These are phyloP conservation scores for Crepidotus variabilis DNA, from an alignment of 768 basidiomycete species.

Conservation along the genomic window DNA sequence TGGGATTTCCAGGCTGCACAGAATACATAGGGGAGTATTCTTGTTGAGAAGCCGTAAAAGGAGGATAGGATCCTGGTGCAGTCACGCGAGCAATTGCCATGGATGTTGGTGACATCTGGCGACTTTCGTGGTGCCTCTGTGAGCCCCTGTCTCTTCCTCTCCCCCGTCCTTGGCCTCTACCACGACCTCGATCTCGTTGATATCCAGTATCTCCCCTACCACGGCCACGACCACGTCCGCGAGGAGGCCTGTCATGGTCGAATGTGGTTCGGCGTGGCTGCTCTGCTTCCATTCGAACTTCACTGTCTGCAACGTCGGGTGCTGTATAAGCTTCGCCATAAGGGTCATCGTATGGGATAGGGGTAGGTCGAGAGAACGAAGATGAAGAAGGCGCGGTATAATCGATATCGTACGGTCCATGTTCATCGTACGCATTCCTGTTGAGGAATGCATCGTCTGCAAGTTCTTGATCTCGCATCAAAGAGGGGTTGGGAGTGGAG, in stretches of 20 bases:
- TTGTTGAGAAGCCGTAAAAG: not conserved
- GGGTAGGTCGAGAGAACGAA: constrained; percentile 54
- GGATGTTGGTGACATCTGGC: constrained; percentile 40
- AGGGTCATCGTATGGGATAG: constrained; percentile 78
- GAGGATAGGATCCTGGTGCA: constrained; percentile 18
- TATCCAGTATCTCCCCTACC: constrained; percentile 6
- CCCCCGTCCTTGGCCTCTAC: constrained; percentile 23
- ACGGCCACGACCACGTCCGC: constrained; percentile 11
- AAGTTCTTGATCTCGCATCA: constrained; percentile 54
- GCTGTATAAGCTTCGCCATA: constrained; percentile 49
- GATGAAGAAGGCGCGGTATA: constrained; percentile 34
- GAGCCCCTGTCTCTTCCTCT: constrained; percentile 36
- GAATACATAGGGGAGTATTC: constrained; percentile 9
- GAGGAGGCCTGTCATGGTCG: not conserved
- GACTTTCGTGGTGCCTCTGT: constrained; percentile 21
- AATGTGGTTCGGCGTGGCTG: not conserved
- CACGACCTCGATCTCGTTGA: constrained; percentile 30
- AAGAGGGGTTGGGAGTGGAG: constrained; percentile 50
- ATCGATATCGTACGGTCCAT: constrained; percentile 68
- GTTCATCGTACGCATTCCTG: constrained; percentile 61
- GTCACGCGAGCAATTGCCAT: constrained; percentile 42
- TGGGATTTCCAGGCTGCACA: not conserved
- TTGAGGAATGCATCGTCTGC: constrained; percentile 38
- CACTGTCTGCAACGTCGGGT: constrained; percentile 16
- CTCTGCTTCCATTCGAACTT: not conserved